A percentile compares a stretch with the other conserved stretches of the same genome.
These are phyloP conservation scores for Metarhizium rileyi DNA, from an alignment of 2,329 filamentous ascomycete genomes.

Conservation along the genomic window DNA sequence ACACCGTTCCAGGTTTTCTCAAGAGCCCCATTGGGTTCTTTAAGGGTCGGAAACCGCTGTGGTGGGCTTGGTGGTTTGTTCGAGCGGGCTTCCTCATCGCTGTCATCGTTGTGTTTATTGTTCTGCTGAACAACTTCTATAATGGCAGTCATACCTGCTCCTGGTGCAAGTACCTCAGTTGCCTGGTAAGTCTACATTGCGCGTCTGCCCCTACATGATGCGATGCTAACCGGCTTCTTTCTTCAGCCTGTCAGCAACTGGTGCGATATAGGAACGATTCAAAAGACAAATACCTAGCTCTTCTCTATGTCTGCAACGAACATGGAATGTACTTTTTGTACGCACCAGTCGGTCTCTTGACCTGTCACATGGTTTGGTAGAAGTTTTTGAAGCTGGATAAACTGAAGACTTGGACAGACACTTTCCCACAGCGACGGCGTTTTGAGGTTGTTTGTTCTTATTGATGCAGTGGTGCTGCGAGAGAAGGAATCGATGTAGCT, in stretches of 20 bases:
- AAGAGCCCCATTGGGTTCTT: slow-evolving; percentile 70
- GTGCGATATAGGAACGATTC: slow-evolving; percentile 45
- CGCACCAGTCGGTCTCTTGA: neutral
- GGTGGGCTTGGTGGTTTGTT: slow-evolving; percentile 97
- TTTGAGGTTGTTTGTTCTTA: slow-evolving; percentile 6
- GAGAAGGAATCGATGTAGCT: neutral
- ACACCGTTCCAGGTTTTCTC: slow-evolving; percentile 43
- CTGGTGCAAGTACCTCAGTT: slow-evolving; percentile 96
- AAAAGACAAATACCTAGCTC: slow-evolving; percentile 8
- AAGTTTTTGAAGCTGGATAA: neutral
- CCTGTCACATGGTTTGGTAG: neutral
- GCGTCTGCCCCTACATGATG: neutral
- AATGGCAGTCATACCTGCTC: slow-evolving; percentile 62
- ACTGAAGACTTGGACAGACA: slow-evolving; percentile 8
- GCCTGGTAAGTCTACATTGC: slow-evolving; percentile 58
- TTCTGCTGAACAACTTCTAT: slow-evolving; percentile 89
- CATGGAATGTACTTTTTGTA: neutral
- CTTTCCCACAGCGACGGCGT: slow-evolving; percentile 26
- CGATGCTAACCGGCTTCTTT: neutral
- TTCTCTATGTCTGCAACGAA: neutral
- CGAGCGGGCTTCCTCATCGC: slow-evolving; percentile 67
- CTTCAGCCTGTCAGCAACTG: slow-evolving; percentile 53
- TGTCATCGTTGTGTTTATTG: slow-evolving; percentile 76
- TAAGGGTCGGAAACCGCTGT: slow-evolving; percentile 81
- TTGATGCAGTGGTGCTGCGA: neutral